A percentile compares a stretch with the other conserved stretches of the same genome.
Conservation (phyloP, 2,329 filamentous ascomycete species). For the Dactylellina drechsleri region DNA sequence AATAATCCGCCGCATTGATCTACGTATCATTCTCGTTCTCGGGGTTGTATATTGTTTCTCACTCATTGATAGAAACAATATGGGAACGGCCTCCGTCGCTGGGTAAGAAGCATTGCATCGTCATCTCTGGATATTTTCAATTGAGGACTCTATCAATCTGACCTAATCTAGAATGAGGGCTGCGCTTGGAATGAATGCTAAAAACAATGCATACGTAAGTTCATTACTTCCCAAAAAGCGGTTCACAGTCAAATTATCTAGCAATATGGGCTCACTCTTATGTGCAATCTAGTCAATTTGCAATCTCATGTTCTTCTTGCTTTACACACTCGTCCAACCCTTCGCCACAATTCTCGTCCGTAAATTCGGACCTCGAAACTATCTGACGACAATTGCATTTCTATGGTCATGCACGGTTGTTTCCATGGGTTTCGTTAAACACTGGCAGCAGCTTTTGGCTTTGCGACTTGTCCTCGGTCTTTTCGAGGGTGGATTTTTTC, state of each 20-base stretch:
- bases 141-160: background rate
- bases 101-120: conserved; percentile 62
- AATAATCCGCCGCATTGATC: conserved; percentile 77
- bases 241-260: too few species aligned
- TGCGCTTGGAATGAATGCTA: conserved; percentile 32
- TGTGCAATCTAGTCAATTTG: conserved; percentile 21
- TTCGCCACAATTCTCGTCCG: conserved; percentile 75
- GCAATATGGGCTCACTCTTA: background rate
- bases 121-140: background rate
- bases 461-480: conserved; percentile 71
- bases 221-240: too few species aligned
- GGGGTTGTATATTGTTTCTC: conserved; percentile 78
- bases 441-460: conserved; percentile 67
- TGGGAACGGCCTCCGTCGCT: conserved; percentile 76
- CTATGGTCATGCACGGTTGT: conserved; percentile 72
- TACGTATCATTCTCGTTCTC: conserved; percentile 71
- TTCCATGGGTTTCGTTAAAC: conserved; percentile 71
- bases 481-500: conserved; percentile 75
- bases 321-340: conserved; percentile 75
- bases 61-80: conserved; percentile 81
- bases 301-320: conserved; percentile 34
- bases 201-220: conserved; percentile 44
- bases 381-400: conserved; percentile 67
- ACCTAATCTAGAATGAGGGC: conserved; percentile 21
- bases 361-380: conserved; percentile 71